Evolutionary conservation across 495 filamentous ascomycete genomes (phyloP).

Genomic region (Thermochaetoides thermophila): DNA sequence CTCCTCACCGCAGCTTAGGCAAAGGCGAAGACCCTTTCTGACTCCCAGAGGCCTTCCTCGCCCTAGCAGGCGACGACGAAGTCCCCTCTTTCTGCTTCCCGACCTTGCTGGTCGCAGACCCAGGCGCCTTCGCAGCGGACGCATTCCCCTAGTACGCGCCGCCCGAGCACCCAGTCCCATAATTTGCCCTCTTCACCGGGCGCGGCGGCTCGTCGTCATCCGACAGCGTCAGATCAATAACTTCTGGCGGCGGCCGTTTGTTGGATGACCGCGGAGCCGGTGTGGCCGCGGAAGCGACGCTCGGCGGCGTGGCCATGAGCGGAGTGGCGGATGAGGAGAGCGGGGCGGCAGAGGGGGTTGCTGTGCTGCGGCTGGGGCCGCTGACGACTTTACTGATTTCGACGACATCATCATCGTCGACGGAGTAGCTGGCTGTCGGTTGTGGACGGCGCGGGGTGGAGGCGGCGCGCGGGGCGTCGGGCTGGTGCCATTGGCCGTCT

Average conservation of each 20-base stretch:
- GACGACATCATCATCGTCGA: slow-evolving; percentile 49
- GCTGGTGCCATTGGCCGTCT: slow-evolving; percentile 59
- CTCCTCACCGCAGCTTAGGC: too few relatives aligned
- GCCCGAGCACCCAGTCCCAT: slow-evolving; percentile 3
- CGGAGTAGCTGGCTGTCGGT: slow-evolving; percentile 11
- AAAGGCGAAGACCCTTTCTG: too few relatives aligned
- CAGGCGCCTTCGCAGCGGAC: neutral
- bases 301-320: slow-evolving; percentile 16
- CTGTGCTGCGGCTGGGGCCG: slow-evolving; percentile 7
- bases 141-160: slow-evolving; percentile 2
- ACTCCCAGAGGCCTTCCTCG: too few relatives aligned
- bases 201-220: slow-evolving; percentile 49
- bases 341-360: slow-evolving; percentile 4
- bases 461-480: slow-evolving; percentile 21
- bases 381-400: slow-evolving; percentile 42
- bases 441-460: too few relatives aligned
- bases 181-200: slow-evolving; percentile 41
- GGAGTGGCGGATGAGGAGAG: slow-evolving; percentile 4
- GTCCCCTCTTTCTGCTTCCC: too few relatives aligned
- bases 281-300: slow-evolving; percentile 14
- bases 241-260: slow-evolving; percentile 47
- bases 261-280: slow-evolving; percentile 31
- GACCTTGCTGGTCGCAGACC: too few relatives aligned
- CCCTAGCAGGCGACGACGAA: too few relatives aligned
- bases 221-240: slow-evolving; percentile 70